Conservation (phyloP, 139 green algal genomes). For the Tetratostichococcus sp. region DNA sequence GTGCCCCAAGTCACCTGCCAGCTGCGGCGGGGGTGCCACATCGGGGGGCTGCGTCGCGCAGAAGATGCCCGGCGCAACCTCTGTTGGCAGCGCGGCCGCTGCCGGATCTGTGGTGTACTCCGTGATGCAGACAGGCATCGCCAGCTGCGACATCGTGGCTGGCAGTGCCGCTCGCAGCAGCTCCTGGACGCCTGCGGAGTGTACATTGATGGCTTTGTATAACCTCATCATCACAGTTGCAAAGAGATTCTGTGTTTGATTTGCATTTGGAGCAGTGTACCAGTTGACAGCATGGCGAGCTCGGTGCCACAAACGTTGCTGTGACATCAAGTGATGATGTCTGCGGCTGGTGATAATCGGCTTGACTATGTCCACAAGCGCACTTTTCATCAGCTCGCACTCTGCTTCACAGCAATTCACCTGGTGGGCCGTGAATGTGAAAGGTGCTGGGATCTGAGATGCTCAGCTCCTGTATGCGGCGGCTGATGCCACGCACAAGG, state of each 20-base stretch:
- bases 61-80: neutral
- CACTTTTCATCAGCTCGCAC: no score
- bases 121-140: neutral
- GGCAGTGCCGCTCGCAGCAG: neutral
- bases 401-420: no score
- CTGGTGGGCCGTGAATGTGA: neutral
- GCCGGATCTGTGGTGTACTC: neutral
- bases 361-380: no score
- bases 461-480: neutral
- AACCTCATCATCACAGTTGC: no score
- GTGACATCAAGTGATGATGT: no score
- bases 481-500: constrained; percentile 31
- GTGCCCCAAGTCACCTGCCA: neutral
- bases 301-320: no score
- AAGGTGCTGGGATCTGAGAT: neutral
- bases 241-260: no score
- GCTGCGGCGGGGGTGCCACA: constrained; percentile 12
- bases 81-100: no score
- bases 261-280: no score
- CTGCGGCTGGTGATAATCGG: no score
- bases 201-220: no score
- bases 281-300: no score
- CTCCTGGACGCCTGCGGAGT: neutral
- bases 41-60: constrained; percentile 24
- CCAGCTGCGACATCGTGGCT: neutral